These are phyloP conservation scores for Vitis hybrid DNA, from an alignment of 177 flowering plant species.

Conservation along the genomic window DNA sequence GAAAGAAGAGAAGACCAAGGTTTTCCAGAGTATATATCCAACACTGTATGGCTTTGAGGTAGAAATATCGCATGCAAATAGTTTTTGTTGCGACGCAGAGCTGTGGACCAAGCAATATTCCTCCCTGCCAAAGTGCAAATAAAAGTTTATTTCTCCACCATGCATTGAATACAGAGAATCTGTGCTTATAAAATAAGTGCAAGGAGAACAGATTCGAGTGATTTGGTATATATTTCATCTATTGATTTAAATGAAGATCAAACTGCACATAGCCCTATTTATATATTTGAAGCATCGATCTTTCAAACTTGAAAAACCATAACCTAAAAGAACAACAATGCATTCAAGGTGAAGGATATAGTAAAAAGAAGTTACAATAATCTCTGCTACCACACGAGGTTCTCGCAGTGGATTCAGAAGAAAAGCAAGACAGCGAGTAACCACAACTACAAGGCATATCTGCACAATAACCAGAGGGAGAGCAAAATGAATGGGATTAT, in stretches of 20 bases:
- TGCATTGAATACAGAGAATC: not conserved
- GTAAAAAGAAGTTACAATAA: conserved; percentile 44
- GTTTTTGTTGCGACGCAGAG: conserved; percentile 20
- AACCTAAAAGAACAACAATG: not conserved
- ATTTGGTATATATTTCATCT: no score
- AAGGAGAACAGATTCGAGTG: no score
- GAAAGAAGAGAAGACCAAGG: conserved; percentile 61
- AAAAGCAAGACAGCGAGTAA: conserved; percentile 59
- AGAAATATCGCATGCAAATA: no score
- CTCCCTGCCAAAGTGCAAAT: conserved; percentile 41
- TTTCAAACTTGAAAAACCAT: no score
- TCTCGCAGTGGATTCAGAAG: conserved; percentile 63
- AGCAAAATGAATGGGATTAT: conserved; percentile 67
- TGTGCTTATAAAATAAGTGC: not conserved
- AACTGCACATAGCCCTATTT: no score
- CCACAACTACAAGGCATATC: conserved; percentile 58
- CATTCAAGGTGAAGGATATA: not conserved
- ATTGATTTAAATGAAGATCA: no score
- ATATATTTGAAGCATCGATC: no score
- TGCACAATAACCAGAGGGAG: conserved; percentile 72
- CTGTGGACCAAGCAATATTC: conserved; percentile 67
- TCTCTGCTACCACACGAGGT: conserved; percentile 87
- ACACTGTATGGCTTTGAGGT: conserved; percentile 41
- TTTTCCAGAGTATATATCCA: conserved; percentile 65
- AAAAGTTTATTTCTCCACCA: not conserved